Percentiles rank a stretch among this genome's conserved stretches.
Conservation (phyloP, 805 yeast genomes). For the Sporopachydermia quercuum region DNA sequence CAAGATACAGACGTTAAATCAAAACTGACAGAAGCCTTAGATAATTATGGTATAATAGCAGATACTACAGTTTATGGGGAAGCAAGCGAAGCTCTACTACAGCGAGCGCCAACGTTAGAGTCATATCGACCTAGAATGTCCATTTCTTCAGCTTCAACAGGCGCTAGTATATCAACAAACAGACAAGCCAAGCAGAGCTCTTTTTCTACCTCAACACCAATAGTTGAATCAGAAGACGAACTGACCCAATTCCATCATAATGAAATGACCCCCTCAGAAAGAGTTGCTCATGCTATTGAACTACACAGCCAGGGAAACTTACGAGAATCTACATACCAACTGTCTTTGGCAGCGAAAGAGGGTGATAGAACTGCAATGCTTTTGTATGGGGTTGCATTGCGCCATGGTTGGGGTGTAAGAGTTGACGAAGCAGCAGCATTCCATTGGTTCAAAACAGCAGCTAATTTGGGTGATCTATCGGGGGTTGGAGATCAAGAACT, state of each 20-base stretch:
- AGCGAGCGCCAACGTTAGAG: too few relatives aligned
- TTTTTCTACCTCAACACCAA: not conserved
- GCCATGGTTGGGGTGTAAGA: conserved; percentile 55
- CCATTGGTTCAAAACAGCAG: conserved; percentile 45
- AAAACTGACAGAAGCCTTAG: not conserved
- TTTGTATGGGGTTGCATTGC: conserved; percentile 49
- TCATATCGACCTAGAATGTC: too few relatives aligned
- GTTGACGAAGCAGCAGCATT: conserved; percentile 39
- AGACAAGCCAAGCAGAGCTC: too few relatives aligned
- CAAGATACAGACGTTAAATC: not conserved
- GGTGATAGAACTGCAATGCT: conserved; percentile 56
- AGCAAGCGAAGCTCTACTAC: not conserved
- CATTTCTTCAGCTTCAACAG: not conserved
- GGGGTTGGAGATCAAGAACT: conserved; percentile 7
- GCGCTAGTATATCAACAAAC: not conserved
- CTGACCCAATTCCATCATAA: not conserved
- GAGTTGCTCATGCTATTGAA: conserved; percentile 30
- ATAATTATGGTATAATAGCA: not conserved
- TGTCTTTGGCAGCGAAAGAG: conserved; percentile 47
- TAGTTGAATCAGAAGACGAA: not conserved
- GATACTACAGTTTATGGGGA: not conserved
- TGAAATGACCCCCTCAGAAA: conserved; percentile 15
- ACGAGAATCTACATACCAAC: conserved; percentile 53
- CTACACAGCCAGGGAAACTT: conserved; percentile 43
- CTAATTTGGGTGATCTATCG: not conserved